Evolutionary conservation across 1,284 basidiomycete species (phyloP), one percentile per base, ranked within the genome.

Genomic region (Malassezia cuniculi): DNA sequence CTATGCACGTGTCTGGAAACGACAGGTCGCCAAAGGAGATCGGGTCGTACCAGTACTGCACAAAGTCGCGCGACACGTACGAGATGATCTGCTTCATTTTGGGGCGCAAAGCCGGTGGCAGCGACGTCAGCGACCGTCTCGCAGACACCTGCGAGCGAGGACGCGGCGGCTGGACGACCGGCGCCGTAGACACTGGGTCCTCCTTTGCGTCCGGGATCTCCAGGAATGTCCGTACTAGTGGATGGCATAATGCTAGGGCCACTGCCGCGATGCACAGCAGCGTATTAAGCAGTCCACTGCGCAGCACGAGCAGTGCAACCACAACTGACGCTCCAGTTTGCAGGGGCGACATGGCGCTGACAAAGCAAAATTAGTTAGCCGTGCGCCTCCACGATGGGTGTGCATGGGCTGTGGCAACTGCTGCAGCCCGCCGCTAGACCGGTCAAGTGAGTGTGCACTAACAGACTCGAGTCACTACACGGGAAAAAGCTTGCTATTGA

Each of bases 401-500:
- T 66, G 8, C 58, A 64, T 34, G 66, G 66, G 9, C 49, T 68
- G 15, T 68, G 66, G 66, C 54, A 55, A 31, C 57, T 68, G n/a
- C 48, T 68, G 14, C 53, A 64, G 47, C 66, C 66, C 3, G 55
- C 60, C n/a, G 65, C 62, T 26, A 52, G 66, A 9, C 66, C 65
- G 9, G 62, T 67, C 41, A 60, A 58, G 48, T 52, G 38, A 47
- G 48, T 43, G 14, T 12, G 9, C 5, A 12, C n/a, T n/a, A n/a
- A 9, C 43, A 53, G 53, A 24, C 50, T 66, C 24, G 64, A 67
- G 35, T 60, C 63, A n/a, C 50, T 68, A 31, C 61, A 62, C 34
- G 65, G 61, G 11, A 61, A 64, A 47, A 48, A 57, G 21, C 53
- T 68, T 2, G 66, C 65, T 25, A 95, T 99, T 51, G 93, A 99